phyloP scores from a whole-genome alignment of 1,139 yeast species.

The Ogataea hybrid region DNA sequence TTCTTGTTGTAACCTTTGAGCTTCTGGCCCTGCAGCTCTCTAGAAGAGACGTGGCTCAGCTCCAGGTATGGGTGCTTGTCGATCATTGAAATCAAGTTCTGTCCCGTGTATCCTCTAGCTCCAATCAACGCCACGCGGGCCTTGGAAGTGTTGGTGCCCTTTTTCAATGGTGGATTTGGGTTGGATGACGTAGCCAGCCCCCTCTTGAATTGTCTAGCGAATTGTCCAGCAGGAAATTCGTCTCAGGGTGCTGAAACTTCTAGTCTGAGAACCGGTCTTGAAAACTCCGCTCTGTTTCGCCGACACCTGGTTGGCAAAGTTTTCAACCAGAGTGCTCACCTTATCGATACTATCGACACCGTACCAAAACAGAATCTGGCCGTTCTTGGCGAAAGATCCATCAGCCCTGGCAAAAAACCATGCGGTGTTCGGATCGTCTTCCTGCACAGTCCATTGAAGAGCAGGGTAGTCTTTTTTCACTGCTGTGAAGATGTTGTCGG shows the following conservation, averaged over 20 bases:
- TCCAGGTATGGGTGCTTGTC: slow-evolving; percentile 87
- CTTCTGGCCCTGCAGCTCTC: slow-evolving; percentile 87
- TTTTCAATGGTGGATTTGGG: slow-evolving; percentile 71
- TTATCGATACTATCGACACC: slow-evolving; percentile 69
- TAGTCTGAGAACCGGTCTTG: slow-evolving; percentile 27
- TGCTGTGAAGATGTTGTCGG: slow-evolving; percentile 89
- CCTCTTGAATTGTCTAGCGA: slow-evolving; percentile 32
- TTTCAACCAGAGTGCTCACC: slow-evolving; percentile 63
- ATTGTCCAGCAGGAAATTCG: slow-evolving; percentile 25
- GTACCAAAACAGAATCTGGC: slow-evolving; percentile 92
- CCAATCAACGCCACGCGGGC: slow-evolving; percentile 90
- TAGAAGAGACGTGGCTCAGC: slow-evolving; percentile 88
- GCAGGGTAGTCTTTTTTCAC: slow-evolving; percentile 70
- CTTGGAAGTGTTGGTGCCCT: slow-evolving; percentile 58
- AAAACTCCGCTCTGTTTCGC: slow-evolving; percentile 41
- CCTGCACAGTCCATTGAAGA: slow-evolving; percentile 87
- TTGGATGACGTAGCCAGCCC: slow-evolving; percentile 44
- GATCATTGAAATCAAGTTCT: slow-evolving; percentile 81
- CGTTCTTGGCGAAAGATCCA: slow-evolving; percentile 89
- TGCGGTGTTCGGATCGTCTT: slow-evolving; percentile 84
- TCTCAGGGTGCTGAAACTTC: slow-evolving; percentile 33
- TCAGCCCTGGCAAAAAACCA: slow-evolving; percentile 95
- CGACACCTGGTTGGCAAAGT: slow-evolving; percentile 47
- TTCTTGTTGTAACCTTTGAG: slow-evolving; percentile 83
- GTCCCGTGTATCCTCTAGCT: slow-evolving; percentile 98